phyloP scores from a whole-genome alignment of 1,284 basidiomycete species.

The Ustilago cynodontis region DNA sequence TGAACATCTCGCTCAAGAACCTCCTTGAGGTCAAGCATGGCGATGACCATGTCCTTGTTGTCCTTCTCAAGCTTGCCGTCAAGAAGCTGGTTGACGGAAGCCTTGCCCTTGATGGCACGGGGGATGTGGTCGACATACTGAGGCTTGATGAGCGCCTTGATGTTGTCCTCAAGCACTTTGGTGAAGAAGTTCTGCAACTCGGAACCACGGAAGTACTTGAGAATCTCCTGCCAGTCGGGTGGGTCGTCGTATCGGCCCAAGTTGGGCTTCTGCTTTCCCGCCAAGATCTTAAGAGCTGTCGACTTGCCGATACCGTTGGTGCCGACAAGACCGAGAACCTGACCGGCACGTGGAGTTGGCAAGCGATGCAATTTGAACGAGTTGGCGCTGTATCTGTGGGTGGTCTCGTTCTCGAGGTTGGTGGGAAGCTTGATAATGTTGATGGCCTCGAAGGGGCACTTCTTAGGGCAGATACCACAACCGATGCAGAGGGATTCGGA shows the following conservation, averaged over 20 bases:
- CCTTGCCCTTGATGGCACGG: slow-evolving; percentile 66
- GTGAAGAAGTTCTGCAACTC: slow-evolving; percentile 70
- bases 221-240: slow-evolving; percentile 69
- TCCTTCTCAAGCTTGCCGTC: slow-evolving; percentile 66
- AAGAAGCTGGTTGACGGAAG: slow-evolving; percentile 64
- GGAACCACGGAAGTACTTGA: slow-evolving; percentile 69
- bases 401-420: slow-evolving; percentile 69
- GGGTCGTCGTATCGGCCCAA: slow-evolving; percentile 69
- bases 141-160: slow-evolving; percentile 70
- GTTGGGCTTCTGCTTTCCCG: slow-evolving; percentile 70
- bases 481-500: slow-evolving; percentile 69
- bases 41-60: slow-evolving; percentile 66
- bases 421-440: slow-evolving; percentile 70
- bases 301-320: slow-evolving; percentile 70
- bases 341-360: slow-evolving; percentile 66
- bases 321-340: slow-evolving; percentile 69
- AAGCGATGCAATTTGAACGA: slow-evolving; percentile 69
- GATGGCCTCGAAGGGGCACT: slow-evolving; percentile 70
- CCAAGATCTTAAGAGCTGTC: slow-evolving; percentile 69
- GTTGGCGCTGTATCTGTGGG: slow-evolving; percentile 70
- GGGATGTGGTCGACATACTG: slow-evolving; percentile 70
- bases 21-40: slow-evolving; percentile 64
- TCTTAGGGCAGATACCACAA: slow-evolving; percentile 70
- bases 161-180: slow-evolving; percentile 70
- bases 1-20: slow-evolving; percentile 68